Evolutionary conservation across 2,329 filamentous ascomycete genomes (phyloP).

Genomic region (Epichloe baconii): DNA sequence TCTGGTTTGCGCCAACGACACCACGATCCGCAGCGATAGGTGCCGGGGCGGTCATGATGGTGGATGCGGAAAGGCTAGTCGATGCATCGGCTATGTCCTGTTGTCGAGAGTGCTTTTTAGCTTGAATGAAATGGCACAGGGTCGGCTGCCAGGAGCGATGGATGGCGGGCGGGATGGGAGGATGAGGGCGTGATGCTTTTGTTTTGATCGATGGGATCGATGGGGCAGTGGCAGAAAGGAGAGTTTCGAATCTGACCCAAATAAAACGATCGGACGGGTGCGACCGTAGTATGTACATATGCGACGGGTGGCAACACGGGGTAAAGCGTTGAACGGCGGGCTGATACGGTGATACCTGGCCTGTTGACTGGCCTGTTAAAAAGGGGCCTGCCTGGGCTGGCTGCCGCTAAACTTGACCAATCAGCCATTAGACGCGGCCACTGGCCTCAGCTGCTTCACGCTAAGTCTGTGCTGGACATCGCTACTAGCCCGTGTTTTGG

Average conservation of each 20-base stretch:
- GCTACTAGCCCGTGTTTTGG: background rate
- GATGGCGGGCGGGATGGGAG: background rate
- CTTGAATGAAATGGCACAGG: background rate
- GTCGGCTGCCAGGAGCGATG: background rate
- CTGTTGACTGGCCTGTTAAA: no score
- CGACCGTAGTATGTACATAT: no score
- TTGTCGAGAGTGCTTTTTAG: background rate
- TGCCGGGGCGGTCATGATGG: conserved; percentile 8
- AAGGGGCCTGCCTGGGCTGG: no score
- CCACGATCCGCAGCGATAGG: conserved; percentile 4
- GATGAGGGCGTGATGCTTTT: background rate
- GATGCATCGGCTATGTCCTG: conserved; percentile 2
- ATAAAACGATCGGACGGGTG: background rate
- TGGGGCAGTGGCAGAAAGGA: background rate
- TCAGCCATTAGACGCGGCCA: no score
- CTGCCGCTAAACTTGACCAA: no score
- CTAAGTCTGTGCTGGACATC: no score
- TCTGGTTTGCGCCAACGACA: conserved; percentile 1
- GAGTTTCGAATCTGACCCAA: background rate
- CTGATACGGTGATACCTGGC: no score
- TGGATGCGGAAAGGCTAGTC: background rate
- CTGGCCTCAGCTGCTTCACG: no score
- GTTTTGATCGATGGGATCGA: background rate
- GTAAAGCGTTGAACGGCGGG: no score
- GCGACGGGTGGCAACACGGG: background rate